Base-by-base conservation (phyloP, 2,329 filamentous ascomycete genomes). In the Dendryphion nanum region DNA sequence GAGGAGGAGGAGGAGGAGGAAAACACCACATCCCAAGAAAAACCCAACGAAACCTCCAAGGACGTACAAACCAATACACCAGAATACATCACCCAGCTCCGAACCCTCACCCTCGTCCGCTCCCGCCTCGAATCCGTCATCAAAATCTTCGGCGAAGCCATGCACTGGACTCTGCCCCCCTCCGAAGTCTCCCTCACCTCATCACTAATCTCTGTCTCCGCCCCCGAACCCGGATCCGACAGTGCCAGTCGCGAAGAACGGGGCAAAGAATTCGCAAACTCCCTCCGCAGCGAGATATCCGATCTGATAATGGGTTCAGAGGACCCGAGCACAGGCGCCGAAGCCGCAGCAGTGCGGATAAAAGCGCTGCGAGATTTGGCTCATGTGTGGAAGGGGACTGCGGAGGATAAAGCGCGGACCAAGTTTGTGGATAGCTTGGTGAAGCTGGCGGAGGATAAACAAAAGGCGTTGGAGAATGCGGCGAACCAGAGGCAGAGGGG, bases 141-240 rank as follows among this genome's bases (percentile, higher is more conserved):
- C 57, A 86, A 87, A 63, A 85, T 84, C 1, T 98, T 98, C 63
- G 91, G 90, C 28, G 85, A 94, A 53, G 91, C 93, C 20, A 95
- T 97, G 87, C 85, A 94, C 53, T 97, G 95, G 77, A 85, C 88
- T 1, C 81, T 96, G 34, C 88, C 91, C 1, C 90, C 91, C 0
- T 94, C 87, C 0, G 89, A 95, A 59, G 69, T 90, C 10, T 91
- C 86, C 0, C 79, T 94, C 40, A 80, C 84, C 31, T 91, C 88
- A 1, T 89, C 86, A 0, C 89, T 96, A 57, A 81, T 96, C 32
- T 94, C 88, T 5, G 89, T 96, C 10, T 95, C 90, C 0, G 88
- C 86, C 0, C 90, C 91, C 0, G 86, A 91, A 38, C 78, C 82
- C 0, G 83, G 82, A 14, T 76, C 68, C 41, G 77, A 77, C 50